A percentile compares a stretch with the other conserved stretches of the same genome.
Conservation (phyloP, 108 stramenopile genomes). For the Conticribra guillardii region DNA sequence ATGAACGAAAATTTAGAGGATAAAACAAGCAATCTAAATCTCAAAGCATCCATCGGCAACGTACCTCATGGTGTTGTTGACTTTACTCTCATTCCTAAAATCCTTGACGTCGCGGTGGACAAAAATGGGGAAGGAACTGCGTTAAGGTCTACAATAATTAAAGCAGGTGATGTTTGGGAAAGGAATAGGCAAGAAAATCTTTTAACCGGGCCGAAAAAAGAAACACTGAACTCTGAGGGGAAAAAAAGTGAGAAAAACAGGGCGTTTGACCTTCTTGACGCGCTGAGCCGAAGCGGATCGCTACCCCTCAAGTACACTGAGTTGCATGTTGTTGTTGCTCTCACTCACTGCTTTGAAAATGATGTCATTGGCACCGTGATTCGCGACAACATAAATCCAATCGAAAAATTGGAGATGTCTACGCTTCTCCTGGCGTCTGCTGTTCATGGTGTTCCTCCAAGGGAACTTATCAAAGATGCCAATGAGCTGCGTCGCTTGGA, state of each 20-base stretch:
- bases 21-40: not conserved
- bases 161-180: constrained; percentile 53
- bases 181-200: constrained; percentile 61
- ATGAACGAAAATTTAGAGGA: not conserved
- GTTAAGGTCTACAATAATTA: constrained; percentile 70
- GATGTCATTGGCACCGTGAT: constrained; percentile 78
- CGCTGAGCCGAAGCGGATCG: constrained; percentile 78
- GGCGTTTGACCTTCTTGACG: constrained; percentile 88
- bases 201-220: constrained; percentile 26
- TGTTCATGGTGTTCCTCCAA: constrained; percentile 59
- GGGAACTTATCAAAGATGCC: constrained; percentile 45
- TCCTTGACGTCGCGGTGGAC: constrained; percentile 67
- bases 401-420: constrained; percentile 80
- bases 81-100: constrained; percentile 70
- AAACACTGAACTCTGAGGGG: constrained; percentile 37
- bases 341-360: constrained; percentile 85
- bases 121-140: constrained; percentile 50
- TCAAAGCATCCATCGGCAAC: no score
- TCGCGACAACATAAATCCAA: constrained; percentile 86
- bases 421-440: constrained; percentile 65
- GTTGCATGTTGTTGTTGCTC: constrained; percentile 83
- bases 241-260: constrained; percentile 61
- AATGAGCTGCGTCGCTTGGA: constrained; percentile 37
- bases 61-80: no score
- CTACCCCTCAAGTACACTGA: constrained; percentile 64